Evolutionary conservation across 805 yeast genomes (phyloP).

Genomic region (Yamadazyma tumulicola): DNA sequence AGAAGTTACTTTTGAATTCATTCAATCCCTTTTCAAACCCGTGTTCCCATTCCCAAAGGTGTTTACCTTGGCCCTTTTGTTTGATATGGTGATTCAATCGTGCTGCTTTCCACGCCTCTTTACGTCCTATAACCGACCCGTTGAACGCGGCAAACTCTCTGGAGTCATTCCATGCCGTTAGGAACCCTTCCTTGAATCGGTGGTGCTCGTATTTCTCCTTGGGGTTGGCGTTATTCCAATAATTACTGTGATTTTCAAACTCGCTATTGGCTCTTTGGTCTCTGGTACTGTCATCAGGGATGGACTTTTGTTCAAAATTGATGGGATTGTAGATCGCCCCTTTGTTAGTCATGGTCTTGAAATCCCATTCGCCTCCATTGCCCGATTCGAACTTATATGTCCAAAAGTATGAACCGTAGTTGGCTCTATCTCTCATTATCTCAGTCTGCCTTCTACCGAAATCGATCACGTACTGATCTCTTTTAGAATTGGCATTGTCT

Average conservation of each 20-base stretch:
- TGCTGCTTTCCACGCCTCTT: conserved; percentile 61
- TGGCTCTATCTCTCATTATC: conserved; percentile 50
- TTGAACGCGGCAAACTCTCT: conserved; percentile 63
- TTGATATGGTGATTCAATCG: conserved; percentile 61
- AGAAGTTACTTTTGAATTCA: conserved; percentile 26
- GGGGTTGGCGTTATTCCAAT: conserved; percentile 64
- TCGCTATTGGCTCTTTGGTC: conserved; percentile 37
- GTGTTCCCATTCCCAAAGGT: conserved; percentile 86
- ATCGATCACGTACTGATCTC: conserved; percentile 53
- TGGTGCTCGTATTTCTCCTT: conserved; percentile 72
- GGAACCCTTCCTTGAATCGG: conserved; percentile 76
- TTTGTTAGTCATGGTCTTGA: conserved; percentile 65
- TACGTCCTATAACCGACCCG: conserved; percentile 72
- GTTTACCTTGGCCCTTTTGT: conserved; percentile 51
- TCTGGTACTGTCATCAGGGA: conserved; percentile 41
- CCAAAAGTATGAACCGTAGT: conserved; percentile 85
- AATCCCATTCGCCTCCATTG: conserved; percentile 97
- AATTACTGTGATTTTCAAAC: conserved; percentile 48
- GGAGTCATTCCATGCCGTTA: conserved; percentile 72
- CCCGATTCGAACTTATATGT: conserved; percentile 83
- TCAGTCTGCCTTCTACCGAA: conserved; percentile 59
- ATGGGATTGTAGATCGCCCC: conserved; percentile 42
- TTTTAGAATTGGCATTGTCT: conserved; percentile 33
- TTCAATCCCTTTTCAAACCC: conserved; percentile 68
- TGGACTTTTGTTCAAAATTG: conserved; percentile 17